Evolutionary conservation across 1,284 basidiomycete genomes (phyloP), one percentile per base, ranked within the genome.

Genomic region (Earliella scabrosa): DNA sequence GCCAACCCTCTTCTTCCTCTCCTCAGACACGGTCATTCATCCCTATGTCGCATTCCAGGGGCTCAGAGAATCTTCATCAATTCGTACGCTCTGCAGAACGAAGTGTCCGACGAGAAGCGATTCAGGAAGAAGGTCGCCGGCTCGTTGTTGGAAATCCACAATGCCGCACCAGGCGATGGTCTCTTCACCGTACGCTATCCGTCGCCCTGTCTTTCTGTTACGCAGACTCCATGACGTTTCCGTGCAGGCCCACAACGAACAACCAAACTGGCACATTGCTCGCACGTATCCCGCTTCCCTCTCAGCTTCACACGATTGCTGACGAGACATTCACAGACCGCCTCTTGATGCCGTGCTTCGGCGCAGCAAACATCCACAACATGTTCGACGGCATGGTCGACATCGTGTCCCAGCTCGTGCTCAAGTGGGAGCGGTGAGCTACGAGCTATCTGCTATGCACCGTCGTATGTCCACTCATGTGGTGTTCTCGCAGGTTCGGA

Each of bases 371-470:
- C 16, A 75, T 82, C 40, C 72, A 71, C 45, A 69, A 69, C 53
- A 82, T 82, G 80, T 78, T 79, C 61, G 73, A 74, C 52, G 75
- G 75, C 54, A 80, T 82, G 80, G 68, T 73, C 34, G 82, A 82
- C 51, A 75, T 82, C 40, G 66, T 72, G 26, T 69, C 73, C n/a
- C 81, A 83, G 63, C 70, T 82, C 31, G 63, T 79, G 9, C 60
- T 74, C 11, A 80, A 81, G 64, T 80, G 78, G 78, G 75, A 77
- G 56, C 61, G 78, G 76, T 78, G 35, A 48, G 71, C 40, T 6
- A 38, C 8, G 7, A 9, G 26, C 27, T 43, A 11, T 2, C 4
- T 2, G 9, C 13, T 48, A 20, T 39, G 27, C 13, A 8, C n/a
- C 5, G 10, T 11, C 39, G 10, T 11, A 13, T 23, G 6, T 2